Evolutionary conservation across 208 protist genomes (phyloP), one percentile per base, ranked within the genome.

Genomic region (Novymonas esmeraldas): DNA sequence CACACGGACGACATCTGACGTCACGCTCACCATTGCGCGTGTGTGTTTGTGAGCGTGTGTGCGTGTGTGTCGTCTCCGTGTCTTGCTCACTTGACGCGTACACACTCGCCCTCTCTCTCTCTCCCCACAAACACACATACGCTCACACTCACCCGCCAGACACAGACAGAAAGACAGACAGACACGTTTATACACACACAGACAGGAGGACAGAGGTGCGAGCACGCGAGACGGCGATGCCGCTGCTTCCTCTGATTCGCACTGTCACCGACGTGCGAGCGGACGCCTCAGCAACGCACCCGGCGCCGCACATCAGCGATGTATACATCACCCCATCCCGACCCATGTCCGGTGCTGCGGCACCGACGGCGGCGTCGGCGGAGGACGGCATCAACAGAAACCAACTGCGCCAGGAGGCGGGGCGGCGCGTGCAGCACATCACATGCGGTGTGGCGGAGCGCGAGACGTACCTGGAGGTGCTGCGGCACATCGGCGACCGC

Each of bases 401-500:
- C 31, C 41, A 52, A 41, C 69, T 75, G 6, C 69, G 69, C n/a
- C 69, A 68, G 29, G 69, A 75, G 28, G 69, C 69, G 2, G 44
- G 46, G 13, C 52, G 60, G 1, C 69, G 61, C 7, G 61, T 75
- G 1, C 69, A 75, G 24, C 69, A 75, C 46, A 64, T 75, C 45
- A 68, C 61, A 1, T 64, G 64, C 54, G 69, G 69, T 33, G 69
- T 75, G 26, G 54, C 69, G 14, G 69, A 75, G 54, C 59, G 59
- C 29, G 34, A 68, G 36, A 75, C 61, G 22, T 86, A 89, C 34
- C 42, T 76, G 24, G 76, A 81, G 41, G 77, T 93, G 70, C 61
- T 93, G 16, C 65, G 69, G 38, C 69, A 79, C 45, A 80, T 93
- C 36, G 82, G 82, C 0, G 65, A 65, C 26, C 82, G 84, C 29